phyloP scores from a whole-genome alignment of 1,284 basidiomycete species.

The Papiliotrema laurentii region DNA sequence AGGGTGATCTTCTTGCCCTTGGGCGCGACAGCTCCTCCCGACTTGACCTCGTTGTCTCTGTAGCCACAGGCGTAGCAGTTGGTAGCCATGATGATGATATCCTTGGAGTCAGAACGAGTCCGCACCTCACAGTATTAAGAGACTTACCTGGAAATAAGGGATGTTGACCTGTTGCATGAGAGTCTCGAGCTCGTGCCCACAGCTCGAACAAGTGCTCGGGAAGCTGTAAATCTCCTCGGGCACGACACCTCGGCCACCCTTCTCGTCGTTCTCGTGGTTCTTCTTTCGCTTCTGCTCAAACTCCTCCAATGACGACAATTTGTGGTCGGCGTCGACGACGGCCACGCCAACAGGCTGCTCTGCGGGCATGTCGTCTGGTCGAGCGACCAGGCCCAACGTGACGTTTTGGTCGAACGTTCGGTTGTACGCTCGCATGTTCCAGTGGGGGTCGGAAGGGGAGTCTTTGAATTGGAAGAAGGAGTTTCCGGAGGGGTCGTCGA shows the following conservation, averaged over 20 bases:
- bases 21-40: conserved; percentile 79
- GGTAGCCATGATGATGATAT: conserved; percentile 97
- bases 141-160: conserved; percentile 88
- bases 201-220: conserved; percentile 83
- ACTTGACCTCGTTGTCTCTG: conserved; percentile 96
- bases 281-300: conserved; percentile 39
- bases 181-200: conserved; percentile 76
- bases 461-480: conserved; percentile 85
- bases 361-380: conserved; percentile 32
- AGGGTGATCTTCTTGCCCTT: conserved; percentile 83
- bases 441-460: conserved; percentile 79
- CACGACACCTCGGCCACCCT: conserved; percentile 40
- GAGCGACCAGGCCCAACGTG: conserved; percentile 62
- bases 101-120: conserved; percentile 52
- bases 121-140: neutral
- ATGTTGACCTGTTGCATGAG: conserved; percentile 96
- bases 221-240: conserved; percentile 88
- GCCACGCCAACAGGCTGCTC: conserved; percentile 33
- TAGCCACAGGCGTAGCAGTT: conserved; percentile 95
- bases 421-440: conserved; percentile 83
- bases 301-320: conserved; percentile 41
- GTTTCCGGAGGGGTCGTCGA: conserved; percentile 94
- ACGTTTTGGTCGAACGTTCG: conserved; percentile 82
- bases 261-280: conserved; percentile 18
- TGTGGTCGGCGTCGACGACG: conserved; percentile 51